Conservation (phyloP, 164 flowering plant genomes). For the Umbellularia californica region DNA sequence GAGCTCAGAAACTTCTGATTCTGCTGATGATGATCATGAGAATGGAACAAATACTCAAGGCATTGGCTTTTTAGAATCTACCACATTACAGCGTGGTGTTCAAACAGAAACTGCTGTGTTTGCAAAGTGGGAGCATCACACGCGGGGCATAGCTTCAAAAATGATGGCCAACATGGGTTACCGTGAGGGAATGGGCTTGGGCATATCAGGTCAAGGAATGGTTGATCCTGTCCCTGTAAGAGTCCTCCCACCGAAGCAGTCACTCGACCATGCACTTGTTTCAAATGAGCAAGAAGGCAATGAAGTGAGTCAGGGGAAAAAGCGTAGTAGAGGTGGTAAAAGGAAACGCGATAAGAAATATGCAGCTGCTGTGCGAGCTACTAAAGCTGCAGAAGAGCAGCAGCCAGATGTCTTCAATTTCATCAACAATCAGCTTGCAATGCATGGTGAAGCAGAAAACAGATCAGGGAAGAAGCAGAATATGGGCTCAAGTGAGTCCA, state of each 20-base stretch:
- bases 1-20: conserved; percentile 45
- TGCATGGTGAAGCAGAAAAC: conserved; percentile 35
- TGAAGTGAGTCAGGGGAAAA: conserved; percentile 34
- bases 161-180: conserved; percentile 99
- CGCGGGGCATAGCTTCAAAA: conserved; percentile 94
- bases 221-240: conserved; percentile 68
- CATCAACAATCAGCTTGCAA: conserved; percentile 74
- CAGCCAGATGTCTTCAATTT: conserved; percentile 71
- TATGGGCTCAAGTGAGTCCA: conserved; percentile 27
- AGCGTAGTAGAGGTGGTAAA: conserved; percentile 83
- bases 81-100: conserved; percentile 51
- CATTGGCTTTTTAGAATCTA: conserved; percentile 68
- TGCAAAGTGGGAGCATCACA: conserved; percentile 97
- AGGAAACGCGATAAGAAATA: conserved; percentile 82
- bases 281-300: conserved; percentile 27
- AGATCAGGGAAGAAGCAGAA: conserved; percentile 31
- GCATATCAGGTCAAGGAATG: conserved; percentile 79
- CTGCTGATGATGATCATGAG: conserved; percentile 47
- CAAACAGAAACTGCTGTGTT: conserved; percentile 82
- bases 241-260: conserved; percentile 83
- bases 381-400: conserved; percentile 42
- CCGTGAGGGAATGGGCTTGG: conserved; percentile 95
- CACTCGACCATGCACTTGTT: conserved; percentile 69
- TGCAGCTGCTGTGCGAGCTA: conserved; percentile 64
- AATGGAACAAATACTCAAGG: conserved; percentile 33